Evolutionary conservation across 2,329 filamentous ascomycete species (phyloP), one percentile per base, ranked within the genome.

Genomic region (Truncatella angustata): DNA sequence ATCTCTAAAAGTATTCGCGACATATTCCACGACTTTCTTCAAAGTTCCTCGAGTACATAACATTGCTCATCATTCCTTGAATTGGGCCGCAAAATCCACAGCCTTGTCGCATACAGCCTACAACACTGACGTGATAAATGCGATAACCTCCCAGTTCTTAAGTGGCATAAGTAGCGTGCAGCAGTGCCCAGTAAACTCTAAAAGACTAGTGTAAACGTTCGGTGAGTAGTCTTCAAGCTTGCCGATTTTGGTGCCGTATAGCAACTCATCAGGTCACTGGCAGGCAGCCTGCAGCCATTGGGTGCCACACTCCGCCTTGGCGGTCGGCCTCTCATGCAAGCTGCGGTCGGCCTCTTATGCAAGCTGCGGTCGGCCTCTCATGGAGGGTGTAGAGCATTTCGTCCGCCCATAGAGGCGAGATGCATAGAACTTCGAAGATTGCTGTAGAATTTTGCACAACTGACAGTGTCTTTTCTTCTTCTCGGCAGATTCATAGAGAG

Each of bases 121-220:
- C 12, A 16, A 36, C 6, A 16, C 34, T 16, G 7, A 23, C 16
- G n/a, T 40, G 24, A 11, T 12, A 4, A 11, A 23, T 20, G 18
- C 2, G n/a, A 20, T 21, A 2, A n/a, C 3, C 1, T n/a, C 2
- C 2, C 3, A 3, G 16, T 9, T 18, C 4, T 5, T 12, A 12
- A 40, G 6, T 40, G 37, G 37, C 37, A 10, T 2, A 1, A 12
- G 18, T 5, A 18, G 10, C 18, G 14, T 40, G 37, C 37, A 23
- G 20, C 5, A 10, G 3, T 12, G 37, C 37, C 16, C 16, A 40
- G 5, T 21, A 40, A 40, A 40, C 16, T 21, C 14, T 40, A 21
- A 40, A 20, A 18, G 2, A 10, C 4, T 14, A 12, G n/a, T 12
- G 10, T 36, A 2, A 4, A 40, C 2, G 24, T 20, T 11, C 37